These are phyloP conservation scores for Penicillium pulvis DNA, from an alignment of 495 filamentous ascomycete species.

Conservation along the genomic window DNA sequence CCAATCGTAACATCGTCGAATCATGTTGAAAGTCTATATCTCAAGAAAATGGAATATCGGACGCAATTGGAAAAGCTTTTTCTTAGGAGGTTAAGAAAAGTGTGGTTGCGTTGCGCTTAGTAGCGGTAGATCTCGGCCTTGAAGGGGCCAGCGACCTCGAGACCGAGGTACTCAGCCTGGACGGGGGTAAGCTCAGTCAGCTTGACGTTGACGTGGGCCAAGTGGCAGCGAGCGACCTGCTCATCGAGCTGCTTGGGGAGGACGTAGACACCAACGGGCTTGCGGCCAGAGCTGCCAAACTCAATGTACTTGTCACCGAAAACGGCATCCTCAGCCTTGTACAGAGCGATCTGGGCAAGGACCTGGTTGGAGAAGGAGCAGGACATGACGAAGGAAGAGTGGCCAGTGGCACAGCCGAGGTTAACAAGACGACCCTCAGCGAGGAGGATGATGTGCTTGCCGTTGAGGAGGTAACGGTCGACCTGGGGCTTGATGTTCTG, in stretches of 20 bases:
- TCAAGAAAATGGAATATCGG: slow-evolving; percentile 38
- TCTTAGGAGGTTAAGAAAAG: slow-evolving; percentile 2
- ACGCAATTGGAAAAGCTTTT: slow-evolving; percentile 34
- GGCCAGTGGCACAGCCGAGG: slow-evolving; percentile 96
- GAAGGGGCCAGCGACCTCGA: slow-evolving; percentile 83
- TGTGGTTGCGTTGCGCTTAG: slow-evolving; percentile 35
- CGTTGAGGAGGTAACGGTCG: slow-evolving; percentile 95
- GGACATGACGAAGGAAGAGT: slow-evolving; percentile 99
- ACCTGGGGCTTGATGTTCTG: slow-evolving; percentile 99
- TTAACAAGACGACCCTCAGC: slow-evolving; percentile 99
- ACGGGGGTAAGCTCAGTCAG: slow-evolving; percentile 78
- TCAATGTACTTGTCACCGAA: slow-evolving; percentile 94
- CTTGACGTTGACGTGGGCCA: slow-evolving; percentile 94
- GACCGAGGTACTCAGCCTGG: slow-evolving; percentile 92
- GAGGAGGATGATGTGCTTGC: slow-evolving; percentile 96
- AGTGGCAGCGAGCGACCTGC: slow-evolving; percentile 92
- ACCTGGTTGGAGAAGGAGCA: slow-evolving; percentile 99
- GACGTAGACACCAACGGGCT: slow-evolving; percentile 90
- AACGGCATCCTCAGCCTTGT: slow-evolving; percentile 83
- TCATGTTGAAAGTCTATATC: slow-evolving; percentile 63
- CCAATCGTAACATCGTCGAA: slow-evolving; percentile 62
- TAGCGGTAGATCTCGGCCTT: slow-evolving; percentile 79
- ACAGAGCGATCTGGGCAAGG: slow-evolving; percentile 97
- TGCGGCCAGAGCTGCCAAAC: slow-evolving; percentile 90
- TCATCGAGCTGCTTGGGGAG: slow-evolving; percentile 98